Percentiles rank a stretch among this genome's conserved stretches.
Conservation (phyloP, 192 early-diverging fungal genomes). For the Backusella westeae region DNA sequence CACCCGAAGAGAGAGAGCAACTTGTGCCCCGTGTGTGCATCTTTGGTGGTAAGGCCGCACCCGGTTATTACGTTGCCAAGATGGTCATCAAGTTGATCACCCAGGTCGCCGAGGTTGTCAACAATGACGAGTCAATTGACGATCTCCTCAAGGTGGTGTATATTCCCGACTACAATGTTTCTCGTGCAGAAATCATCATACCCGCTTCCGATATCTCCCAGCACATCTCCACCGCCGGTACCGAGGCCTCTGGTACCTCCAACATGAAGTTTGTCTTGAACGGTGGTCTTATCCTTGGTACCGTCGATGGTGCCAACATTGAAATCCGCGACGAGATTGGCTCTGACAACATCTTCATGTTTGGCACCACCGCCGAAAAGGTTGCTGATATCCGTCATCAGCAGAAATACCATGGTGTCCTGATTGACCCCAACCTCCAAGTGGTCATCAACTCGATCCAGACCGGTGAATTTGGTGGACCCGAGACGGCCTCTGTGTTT, state of each 20-base stretch:
- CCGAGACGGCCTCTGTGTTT: constrained; percentile 56
- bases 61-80: constrained; percentile 99
- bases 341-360: constrained; percentile 96
- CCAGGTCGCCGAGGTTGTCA: constrained; percentile 85
- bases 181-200: constrained; percentile 91
- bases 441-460: constrained; percentile 80
- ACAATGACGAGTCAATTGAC: constrained; percentile 79
- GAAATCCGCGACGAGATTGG: constrained; percentile 98
- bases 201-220: constrained; percentile 99
- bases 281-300: constrained; percentile 96
- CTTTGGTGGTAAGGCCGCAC: constrained; percentile 95
- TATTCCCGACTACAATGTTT: constrained; percentile 98
- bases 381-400: constrained; percentile 95
- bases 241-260: constrained; percentile 98
- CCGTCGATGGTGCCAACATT: constrained; percentile 97
- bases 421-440: constrained; percentile 79
- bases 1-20: constrained; percentile 57
- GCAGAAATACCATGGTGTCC: constrained; percentile 75
- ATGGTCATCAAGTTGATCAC: constrained; percentile 98
- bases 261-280: constrained; percentile 99
- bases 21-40: constrained; percentile 85
- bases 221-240: constrained; percentile 99
- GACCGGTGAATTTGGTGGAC: constrained; percentile 68
- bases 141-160: constrained; percentile 93
- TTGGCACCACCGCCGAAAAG: constrained; percentile 86